Base-by-base conservation (phyloP, 805 yeast species). In the Kockiozyma suomiensis region DNA sequence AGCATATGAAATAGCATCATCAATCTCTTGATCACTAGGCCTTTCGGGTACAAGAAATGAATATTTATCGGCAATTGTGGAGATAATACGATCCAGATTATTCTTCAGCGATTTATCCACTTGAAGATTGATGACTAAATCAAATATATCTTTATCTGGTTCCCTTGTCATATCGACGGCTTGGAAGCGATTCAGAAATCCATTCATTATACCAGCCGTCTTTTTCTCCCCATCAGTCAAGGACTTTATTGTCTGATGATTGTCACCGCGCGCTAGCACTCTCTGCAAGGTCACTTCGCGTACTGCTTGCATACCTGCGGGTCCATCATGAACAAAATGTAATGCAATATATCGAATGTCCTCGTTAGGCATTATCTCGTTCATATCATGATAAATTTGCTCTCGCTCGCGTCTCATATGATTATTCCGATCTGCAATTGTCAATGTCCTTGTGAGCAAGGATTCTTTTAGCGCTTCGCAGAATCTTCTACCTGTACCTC, bases 401-500 rank as follows among this genome's bases (percentile, higher is more conserved):
- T 76, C 70, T 43, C 99, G 79, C 73, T 93, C 97, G 47, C 84
- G 75, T 25, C 66, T 75, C 69, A 82, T 82, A 71, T 88, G 93
- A 70, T 94, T 92, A 73, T 93, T 93, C 68, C 96, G 80, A 70
- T 94, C 99, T 12, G 88, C 78, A 50, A 90, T 74, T 0, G 90
- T 90, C 30, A 84, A 85, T 12, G 76, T 76, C 21, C 71, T 65
- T 5, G 75, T 74, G 15, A 75, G 70, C 32, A 85, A 66, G 10
- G 72, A 66, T 26, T 78, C 68, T 1, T 58, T 12, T 12, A 66
- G 64, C 17, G 51, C 67, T 6, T 52, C 43, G 28, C 73, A 68
- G 21, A 74, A 68, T 45, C 50, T 33, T 23, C 49, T 35, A 13
- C 62, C 12, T 30, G 53, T 21, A 50, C 66, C 68, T 5, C 65